Evolutionary conservation across 805 yeast genomes (phyloP), one percentile per base, ranked within the genome.

Genomic region (Brettanomyces anomalus): DNA sequence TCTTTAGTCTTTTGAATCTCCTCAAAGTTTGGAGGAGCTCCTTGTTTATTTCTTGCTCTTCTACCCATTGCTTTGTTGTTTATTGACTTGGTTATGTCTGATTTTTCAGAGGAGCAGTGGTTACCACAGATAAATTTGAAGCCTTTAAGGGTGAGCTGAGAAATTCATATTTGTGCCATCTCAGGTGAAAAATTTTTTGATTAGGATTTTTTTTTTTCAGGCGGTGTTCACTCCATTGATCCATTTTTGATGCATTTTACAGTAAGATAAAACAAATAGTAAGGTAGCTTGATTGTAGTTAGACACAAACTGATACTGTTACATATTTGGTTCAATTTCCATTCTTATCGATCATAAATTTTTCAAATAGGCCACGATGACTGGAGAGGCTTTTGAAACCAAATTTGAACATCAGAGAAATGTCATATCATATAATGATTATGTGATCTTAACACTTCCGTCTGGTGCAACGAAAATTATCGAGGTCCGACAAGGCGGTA

Each of bases 31-130:
- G 96, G 96, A 52, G 97, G 97, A 46, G 76, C 85, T 37, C 87
- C 93, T 68, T 90, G 97, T 72, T 86, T 90, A 56, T 86, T 83
- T 65, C 83, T 87, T 46, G 86, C 85, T 70, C 85, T 81, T 76
- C 96, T 83, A 62, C 97, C 97, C 95, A 89, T 86, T 42, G n/a
- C 11, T 42, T 28, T 11, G 10, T 2, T 32, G 28, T 24, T 24
- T 24, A n/a, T n/a, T n/a, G n/a, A n/a, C 28, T 24, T 24, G 6
- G 28, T 11, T 7, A 24, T n/a, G n/a, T n/a, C n/a, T n/a, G n/a
- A n/a, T n/a, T n/a, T n/a, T n/a, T n/a, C n/a, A n/a, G 28, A 7
- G 28, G 6, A 24, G 3, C 6, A 11, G 28, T 24, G 28, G 10
- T 24, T 24, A 24, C 28, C 6, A 24, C 10, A 24, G 13, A 14